Conservation (phyloP, 805 yeast genomes). For the Schizosaccharomyces pombe region DNA sequence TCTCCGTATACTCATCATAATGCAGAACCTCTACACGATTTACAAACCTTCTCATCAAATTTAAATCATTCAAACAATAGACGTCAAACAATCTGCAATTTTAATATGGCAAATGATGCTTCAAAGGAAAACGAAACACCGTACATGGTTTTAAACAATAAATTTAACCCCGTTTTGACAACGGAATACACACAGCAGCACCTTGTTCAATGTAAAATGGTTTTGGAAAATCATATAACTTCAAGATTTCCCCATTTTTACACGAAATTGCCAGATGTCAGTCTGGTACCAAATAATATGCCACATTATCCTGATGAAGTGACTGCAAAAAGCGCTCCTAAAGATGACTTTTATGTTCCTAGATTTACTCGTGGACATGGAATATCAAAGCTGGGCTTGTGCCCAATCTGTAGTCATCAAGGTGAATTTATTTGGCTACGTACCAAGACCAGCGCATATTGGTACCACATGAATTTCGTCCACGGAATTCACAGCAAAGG, state of each 20-base stretch:
- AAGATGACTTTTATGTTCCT: background rate
- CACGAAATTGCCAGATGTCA: too few relatives aligned
- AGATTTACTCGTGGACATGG: background rate
- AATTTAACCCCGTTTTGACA: too few relatives aligned
- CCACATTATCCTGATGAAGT: background rate
- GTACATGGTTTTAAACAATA: too few relatives aligned
- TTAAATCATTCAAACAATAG: background rate
- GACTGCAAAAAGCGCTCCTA: background rate
- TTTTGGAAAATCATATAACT: too few relatives aligned
- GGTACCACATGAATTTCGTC: conserved; percentile 4
- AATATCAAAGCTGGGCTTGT: background rate
- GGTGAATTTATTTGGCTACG: background rate
- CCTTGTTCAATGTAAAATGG: too few relatives aligned
- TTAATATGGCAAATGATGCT: too few relatives aligned
- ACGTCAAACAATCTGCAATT: background rate
- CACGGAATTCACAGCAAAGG: conserved; percentile 3
- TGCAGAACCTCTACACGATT: background rate
- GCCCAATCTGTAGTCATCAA: background rate
- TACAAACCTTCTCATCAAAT: background rate
- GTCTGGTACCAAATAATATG: too few relatives aligned
- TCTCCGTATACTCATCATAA: background rate
- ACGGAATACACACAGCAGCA: too few relatives aligned
- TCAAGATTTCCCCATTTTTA: too few relatives aligned
- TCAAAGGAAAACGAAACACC: too few relatives aligned
- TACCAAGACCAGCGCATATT: conserved; percentile 2